Base-by-base conservation (phyloP, 2,329 filamentous ascomycete genomes). In the Emergomyces africanus region DNA sequence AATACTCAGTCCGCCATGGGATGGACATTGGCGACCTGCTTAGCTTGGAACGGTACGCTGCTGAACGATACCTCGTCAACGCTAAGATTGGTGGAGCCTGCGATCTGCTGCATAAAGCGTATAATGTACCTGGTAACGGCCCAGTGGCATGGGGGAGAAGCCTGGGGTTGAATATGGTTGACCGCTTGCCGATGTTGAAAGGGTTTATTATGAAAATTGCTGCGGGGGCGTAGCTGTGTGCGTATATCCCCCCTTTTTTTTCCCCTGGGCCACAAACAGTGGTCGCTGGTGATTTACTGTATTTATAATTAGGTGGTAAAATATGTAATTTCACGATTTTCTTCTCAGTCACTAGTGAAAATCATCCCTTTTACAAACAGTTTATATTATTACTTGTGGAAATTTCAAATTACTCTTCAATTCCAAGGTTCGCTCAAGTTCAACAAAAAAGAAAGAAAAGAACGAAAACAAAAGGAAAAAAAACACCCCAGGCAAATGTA, bases 101-200 rank as follows among this genome's bases (percentile, higher is more conserved):
- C 64, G 92, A 97, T 75, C 92, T 96, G 75, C 77, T 97, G 65
- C 90, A 96, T 73, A 95, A 92, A 76, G 75, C 96, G 49, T 97
- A 96, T 73, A 87, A 86, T n/a, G 83, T 89, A 0, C 67, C 72
- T 1, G 84, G 84, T 25, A 85, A 82, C 61, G 89, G 89, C 0
- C 90, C 90, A 0, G 74, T 97, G 39, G 88, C 96, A 20, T 86
- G 87, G 65, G 77, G 91, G 56, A 81, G 92, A 62, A 91, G 88
- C 57, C 68, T 90, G 53, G 92, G 92, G 0, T 72, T 97, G 62
- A 82, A 79, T 62, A 83, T 87, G 8, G 87, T 96, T 62, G 86
- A 96, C 72, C 80, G 82, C 1, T 68, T 95, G 68, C 81, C 83
- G 0, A 83, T 87, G 42, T 68, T 96, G 59, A 97, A 97, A 79